Evolutionary conservation across 2,329 filamentous ascomycete species (phyloP).

Genomic region (Scedosporium minutisporum): DNA sequence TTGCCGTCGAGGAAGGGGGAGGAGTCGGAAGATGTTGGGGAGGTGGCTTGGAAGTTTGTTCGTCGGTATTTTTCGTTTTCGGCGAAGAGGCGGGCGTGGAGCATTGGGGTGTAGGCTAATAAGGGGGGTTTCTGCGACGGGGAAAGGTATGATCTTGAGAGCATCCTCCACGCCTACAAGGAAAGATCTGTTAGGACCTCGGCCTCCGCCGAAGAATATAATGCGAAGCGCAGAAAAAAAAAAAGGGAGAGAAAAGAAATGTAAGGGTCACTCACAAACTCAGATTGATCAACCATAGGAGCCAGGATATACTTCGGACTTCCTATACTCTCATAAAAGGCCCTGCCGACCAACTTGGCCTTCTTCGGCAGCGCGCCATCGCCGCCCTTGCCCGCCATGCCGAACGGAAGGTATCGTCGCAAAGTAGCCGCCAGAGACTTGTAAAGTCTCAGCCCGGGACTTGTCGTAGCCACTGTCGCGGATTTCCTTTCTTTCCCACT

Average conservation of each 20-base stretch:
- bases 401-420: slow-evolving; percentile 14
- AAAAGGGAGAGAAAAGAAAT: not conserved
- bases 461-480: not conserved
- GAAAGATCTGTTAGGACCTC: slow-evolving; percentile 7
- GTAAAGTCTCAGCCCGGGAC: not conserved
- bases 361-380: not conserved
- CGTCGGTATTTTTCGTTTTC: slow-evolving; percentile 69
- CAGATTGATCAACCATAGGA: slow-evolving; percentile 97
- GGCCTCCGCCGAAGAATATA: not conserved
- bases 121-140: slow-evolving; percentile 53
- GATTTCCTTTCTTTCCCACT: not conserved
- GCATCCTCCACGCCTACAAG: slow-evolving; percentile 82
- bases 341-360: slow-evolving; percentile 68
- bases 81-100: slow-evolving; percentile 81
- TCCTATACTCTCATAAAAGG: slow-evolving; percentile 91
- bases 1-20: slow-evolving; percentile 74
- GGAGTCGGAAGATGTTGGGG: slow-evolving; percentile 1
- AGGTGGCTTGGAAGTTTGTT: slow-evolving; percentile 64
- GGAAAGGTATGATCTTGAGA: slow-evolving; percentile 85
- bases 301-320: slow-evolving; percentile 85
- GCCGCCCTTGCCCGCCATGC: not conserved
- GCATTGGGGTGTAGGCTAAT: slow-evolving; percentile 90
- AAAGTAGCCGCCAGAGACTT: slow-evolving; percentile 11
- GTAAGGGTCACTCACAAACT: slow-evolving; percentile 60
- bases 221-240: not conserved